Evolutionary conservation across 805 yeast genomes (phyloP), one percentile per base, ranked within the genome.

Genomic region (Saccharomycopsis fibuligera): DNA sequence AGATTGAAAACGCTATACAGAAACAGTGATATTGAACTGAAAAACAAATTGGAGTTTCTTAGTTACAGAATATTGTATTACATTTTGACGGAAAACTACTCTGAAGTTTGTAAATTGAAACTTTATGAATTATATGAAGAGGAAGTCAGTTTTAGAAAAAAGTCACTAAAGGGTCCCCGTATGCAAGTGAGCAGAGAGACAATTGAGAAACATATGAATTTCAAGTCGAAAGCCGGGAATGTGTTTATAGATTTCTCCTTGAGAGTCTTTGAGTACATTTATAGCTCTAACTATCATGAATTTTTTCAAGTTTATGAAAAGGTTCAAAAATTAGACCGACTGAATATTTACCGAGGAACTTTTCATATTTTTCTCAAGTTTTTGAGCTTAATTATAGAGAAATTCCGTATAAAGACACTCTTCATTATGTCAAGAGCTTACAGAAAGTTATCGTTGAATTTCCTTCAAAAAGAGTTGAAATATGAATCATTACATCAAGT

Each of bases 1-100:
- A 87, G 88, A 58, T 66, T 93, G 44, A 77, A 77, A 54, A 69
- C 74, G 40, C 67, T 90, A 22, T 90, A 83, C 60, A 75, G 69
- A 24, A 57, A 58, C 22, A 67, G 68, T 4, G 63, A 66, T 6
- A 60, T 67, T n/a, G 57, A 56, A 29, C 59, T 56, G 24, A 56
- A 61, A 12, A 68, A 69, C 48, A 65, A 71, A 55, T 67, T 72
- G 41, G 96, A 90, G 60, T 87, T 86, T 58, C 64, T 79, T 35
- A 73, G 86, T 41, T 90, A 86, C 63, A 70, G 88, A 47, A 71
- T 88, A 10, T 69, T 89, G 2, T 90, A 90, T 62, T 75, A 80
- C 66, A 66, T 88, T 41, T 74, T 88, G 56, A 89, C 95, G 9
- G 78, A 76, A 43, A 86, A 86, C 62, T 65, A 66, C 53, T 65